Base-by-base conservation (phyloP, 163 green algal species). In the Volvox carteri region DNA sequence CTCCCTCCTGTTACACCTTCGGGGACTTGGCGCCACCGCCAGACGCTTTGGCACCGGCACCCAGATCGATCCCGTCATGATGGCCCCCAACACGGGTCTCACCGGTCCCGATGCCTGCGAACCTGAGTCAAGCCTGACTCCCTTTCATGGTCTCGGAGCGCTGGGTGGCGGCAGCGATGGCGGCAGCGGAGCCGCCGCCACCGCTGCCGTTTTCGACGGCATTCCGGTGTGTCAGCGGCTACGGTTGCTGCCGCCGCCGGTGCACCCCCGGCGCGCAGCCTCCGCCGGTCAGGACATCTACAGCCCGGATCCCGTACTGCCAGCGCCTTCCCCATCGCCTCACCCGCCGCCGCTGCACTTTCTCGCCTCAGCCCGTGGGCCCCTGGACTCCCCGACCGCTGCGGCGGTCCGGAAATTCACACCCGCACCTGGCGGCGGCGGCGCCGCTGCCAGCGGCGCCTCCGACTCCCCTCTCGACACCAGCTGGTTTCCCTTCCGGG, bases 401-500 rank as follows among this genome's bases (percentile, higher is more conserved):
- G n/a, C n/a, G n/a, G n/a, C n/a, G n/a, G n/a, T n/a, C n/a, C n/a
- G n/a, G n/a, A n/a, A n/a, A n/a, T n/a, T n/a, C n/a, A n/a, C n/a
- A n/a, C n/a, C n/a, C n/a, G 44, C 70, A 18, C 70, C 35, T 75
- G 65, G 65, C 19, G 25, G 58, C 39, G n/a, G 25, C 25, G 58
- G 78, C 41, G n/a, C 16, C 41, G n/a, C 58, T 65, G 28, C 2
- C 33, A 19, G 78, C 54, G 1, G 35, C 4, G n/a, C n/a, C 18
- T 8, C 60, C 12, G 60, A 54, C 2, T 21, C 44, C 3, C 25
- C 62, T 2, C 3, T 14, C 1, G n/a, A n/a, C n/a, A 28, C 35
- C 4, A 39, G 68, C 12, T 88, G 83, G 83, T 88, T 83, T 25
- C 83, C 83, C 0, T 88, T 88, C 68, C 83, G 68, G 4, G 83